Base-by-base conservation (phyloP, 768 basidiomycete species). In the Phanerodontia chrysosporium region DNA sequence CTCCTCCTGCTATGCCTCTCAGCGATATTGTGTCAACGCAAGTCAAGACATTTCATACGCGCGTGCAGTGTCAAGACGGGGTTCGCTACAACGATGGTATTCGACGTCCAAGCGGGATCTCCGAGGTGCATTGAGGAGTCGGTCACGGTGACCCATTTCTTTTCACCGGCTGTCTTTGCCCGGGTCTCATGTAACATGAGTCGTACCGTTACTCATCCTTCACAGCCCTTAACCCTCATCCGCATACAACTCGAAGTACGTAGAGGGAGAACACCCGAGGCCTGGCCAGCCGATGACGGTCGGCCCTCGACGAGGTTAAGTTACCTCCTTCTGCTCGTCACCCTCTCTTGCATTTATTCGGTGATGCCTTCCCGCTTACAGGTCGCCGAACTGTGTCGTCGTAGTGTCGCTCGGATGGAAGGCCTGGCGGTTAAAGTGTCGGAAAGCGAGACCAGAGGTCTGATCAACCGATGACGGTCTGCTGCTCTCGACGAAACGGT, bases 211-310 rank as follows among this genome's bases (percentile, higher is more conserved):
- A 18, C 39, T 42, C 39, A 12, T 18, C 39, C 10, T 42, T 42
- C 18, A 8, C 10, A 42, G 39, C 18, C n/a, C n/a, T n/a, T n/a
- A n/a, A n/a, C n/a, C n/a, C n/a, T n/a, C n/a, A n/a, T n/a, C n/a
- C n/a, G n/a, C n/a, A n/a, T n/a, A n/a, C n/a, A n/a, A n/a, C n/a
- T n/a, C n/a, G n/a, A n/a, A n/a, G n/a, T n/a, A n/a, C n/a, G n/a
- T n/a, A n/a, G n/a, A n/a, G n/a, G n/a, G n/a, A n/a, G n/a, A n/a
- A n/a, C n/a, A 27, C 25, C 28, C 28, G 48, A 49, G 48, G 48
- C n/a, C 25, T 49, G 48, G 48, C 48, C 48, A 49, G 24, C 48
- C 48, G 48, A 49, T 49, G 48, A 49, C 48, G 28, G 48, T 49
- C 48, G 28, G 45, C 48, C 28, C n/a, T 27, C 48, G 48, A 49